Percentiles rank a stretch among this genome's conserved stretches.
Evolutionary conservation across 1,284 basidiomycete genomes (phyloP).

Genomic region (Ganoderma resinaceum): DNA sequence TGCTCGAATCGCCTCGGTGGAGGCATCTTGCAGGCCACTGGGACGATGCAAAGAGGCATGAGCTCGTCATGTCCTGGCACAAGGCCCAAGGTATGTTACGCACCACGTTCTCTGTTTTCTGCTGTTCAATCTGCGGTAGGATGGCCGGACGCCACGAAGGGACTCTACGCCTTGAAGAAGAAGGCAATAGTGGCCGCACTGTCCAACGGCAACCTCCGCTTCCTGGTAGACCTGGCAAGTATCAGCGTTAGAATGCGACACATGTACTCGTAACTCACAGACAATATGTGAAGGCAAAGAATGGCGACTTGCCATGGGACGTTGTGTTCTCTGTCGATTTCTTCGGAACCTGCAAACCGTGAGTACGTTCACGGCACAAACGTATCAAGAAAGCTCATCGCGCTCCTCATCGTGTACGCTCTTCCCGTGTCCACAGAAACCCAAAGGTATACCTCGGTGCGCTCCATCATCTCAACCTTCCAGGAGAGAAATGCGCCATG

Average conservation of each 20-base stretch:
- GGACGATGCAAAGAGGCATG: constrained; percentile 49
- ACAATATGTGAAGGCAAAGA: constrained; percentile 48
- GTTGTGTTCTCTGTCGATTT: constrained; percentile 64
- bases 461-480: constrained; percentile 55
- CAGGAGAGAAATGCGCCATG: constrained; percentile 62
- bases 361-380: constrained; percentile 27
- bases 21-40: constrained; percentile 49
- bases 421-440: constrained; percentile 44
- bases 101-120: background rate
- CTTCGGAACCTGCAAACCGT: constrained; percentile 70
- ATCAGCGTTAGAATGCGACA: background rate
- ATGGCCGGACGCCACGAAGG: constrained; percentile 61
- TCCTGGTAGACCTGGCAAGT: constrained; percentile 65
- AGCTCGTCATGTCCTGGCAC: constrained; percentile 64
- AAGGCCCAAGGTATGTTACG: constrained; percentile 50
- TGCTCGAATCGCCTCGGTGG: constrained; percentile 59
- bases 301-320: constrained; percentile 67
- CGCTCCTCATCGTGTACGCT: background rate
- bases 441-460: constrained; percentile 59
- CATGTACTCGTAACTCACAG: constrained; percentile 39
- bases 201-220: constrained; percentile 68
- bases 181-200: constrained; percentile 57
- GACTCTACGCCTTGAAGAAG: constrained; percentile 59
- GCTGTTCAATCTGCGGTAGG: constrained; percentile 41
- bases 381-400: background rate